Evolutionary conservation across 2,329 filamentous ascomycete species (phyloP).

Genomic region (Aspergillus luchuensis): DNA sequence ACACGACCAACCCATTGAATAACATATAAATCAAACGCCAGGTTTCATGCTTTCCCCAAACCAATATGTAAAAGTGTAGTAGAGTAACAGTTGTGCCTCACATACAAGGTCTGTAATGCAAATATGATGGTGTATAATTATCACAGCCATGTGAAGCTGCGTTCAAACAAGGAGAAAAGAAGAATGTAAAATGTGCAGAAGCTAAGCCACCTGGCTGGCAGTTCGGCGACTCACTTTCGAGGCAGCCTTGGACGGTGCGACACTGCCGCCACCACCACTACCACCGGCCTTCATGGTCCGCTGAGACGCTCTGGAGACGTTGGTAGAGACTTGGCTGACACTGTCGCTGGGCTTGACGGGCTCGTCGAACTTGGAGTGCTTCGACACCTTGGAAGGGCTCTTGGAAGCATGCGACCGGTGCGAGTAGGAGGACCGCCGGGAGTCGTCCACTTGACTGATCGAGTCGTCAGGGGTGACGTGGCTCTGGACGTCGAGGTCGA

Average conservation of each 20-base stretch:
- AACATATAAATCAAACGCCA: neutral
- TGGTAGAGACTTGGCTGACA: slow-evolving; percentile 42
- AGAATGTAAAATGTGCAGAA: neutral
- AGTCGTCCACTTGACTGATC: slow-evolving; percentile 64
- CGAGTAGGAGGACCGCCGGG: slow-evolving; percentile 30
- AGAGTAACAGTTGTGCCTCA: slow-evolving; percentile 1
- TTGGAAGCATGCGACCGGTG: slow-evolving; percentile 32
- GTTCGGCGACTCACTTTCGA: slow-evolving; percentile 35
- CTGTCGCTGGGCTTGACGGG: slow-evolving; percentile 42
- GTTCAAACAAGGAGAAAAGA: neutral
- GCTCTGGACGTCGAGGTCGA: slow-evolving; percentile 40
- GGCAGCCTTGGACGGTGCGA: slow-evolving; percentile 22
- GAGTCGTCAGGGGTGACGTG: slow-evolving; percentile 81
- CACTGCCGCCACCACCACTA: slow-evolving; percentile 25
- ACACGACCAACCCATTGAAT: neutral
- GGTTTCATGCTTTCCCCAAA: neutral
- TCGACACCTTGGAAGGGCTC: slow-evolving; percentile 30
- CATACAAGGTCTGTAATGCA: neutral
- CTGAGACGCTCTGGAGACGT: slow-evolving; percentile 31
- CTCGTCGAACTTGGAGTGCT: slow-evolving; percentile 40
- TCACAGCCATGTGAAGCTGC: neutral
- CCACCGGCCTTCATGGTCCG: slow-evolving; percentile 33
- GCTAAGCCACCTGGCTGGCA: slow-evolving; percentile 31
- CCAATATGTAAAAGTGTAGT: neutral
- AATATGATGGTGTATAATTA: neutral